Evolutionary conservation across 345 rosid species (phyloP), one percentile per base, ranked within the genome.

Genomic region (Dipteronia sinensis): DNA sequence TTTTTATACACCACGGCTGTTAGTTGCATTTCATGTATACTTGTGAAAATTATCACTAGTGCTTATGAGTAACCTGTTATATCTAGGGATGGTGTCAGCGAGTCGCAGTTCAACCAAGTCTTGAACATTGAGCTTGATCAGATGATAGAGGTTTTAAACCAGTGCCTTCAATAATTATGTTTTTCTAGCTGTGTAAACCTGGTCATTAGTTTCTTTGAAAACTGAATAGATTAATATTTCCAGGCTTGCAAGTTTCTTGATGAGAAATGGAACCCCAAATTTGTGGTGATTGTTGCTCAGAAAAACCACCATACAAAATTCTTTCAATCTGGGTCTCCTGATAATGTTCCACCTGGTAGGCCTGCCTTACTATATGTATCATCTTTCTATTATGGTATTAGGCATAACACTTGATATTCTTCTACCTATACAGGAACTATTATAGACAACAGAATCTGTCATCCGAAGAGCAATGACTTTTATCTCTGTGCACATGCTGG

Each of bases 401-500:
- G 31, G 47, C n/a, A 20, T 78, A 47, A 42, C 51, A 10, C 19
- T 25, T 8, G 42, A 38, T 29, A 22, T 2, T 5, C 66, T 46
- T 67, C 40, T 58, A 25, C 51, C 19, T 56, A 23, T 77, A 74
- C 83, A 92, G 98, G 95, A 58, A 93, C 97, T 5, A 76, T 94
- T 22, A 85, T 94, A 23, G 98, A 94, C 84, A 94, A 80, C 78
- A 87, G 78, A 79, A 77, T 93, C 22, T 92, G 97, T 77, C 97
- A 93, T 85, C 95, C 95, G 4, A 82, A 79, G 77, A 93, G 85
- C 87, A 85, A 92, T 74, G 98, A 93, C 75, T 93, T 93, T 83
- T 93, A 93, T 81, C 93, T 93, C 19, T 93, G 98, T 79, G 95
- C 97, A 6, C 98, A 93, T 77, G 98, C 98, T 9, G 98, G 98